These are phyloP conservation scores for Fusarium concolor DNA, from an alignment of 2,329 filamentous ascomycete genomes.

Conservation along the genomic window DNA sequence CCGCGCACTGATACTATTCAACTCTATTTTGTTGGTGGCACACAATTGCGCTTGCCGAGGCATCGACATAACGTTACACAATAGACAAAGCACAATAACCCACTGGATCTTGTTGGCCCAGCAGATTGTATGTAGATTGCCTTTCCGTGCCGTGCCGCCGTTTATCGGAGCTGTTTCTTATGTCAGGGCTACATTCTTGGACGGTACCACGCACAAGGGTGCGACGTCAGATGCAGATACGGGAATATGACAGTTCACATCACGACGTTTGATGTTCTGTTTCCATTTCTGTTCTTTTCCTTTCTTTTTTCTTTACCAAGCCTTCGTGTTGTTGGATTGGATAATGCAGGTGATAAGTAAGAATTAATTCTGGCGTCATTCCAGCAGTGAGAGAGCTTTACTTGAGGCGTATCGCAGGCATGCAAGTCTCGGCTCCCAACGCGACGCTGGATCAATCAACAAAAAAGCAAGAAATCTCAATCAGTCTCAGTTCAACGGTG, in stretches of 20 bases:
- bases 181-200: not conserved
- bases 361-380: conserved; percentile 15
- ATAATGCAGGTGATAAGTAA: not conserved
- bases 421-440: conserved; percentile 37
- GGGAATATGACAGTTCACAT: conserved; percentile 14
- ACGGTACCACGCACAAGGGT: not conserved
- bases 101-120: not conserved
- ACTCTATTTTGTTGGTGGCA: not conserved
- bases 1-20: not conserved
- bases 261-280: not conserved
- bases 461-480: conserved; percentile 8
- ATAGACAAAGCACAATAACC: not conserved
- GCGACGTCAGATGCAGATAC: conserved; percentile 5
- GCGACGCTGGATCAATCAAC: conserved; percentile 16
- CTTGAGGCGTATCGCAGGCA: not conserved
- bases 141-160: conserved; percentile 17
- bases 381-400: conserved; percentile 2
- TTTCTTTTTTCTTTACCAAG: not conserved
- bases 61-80: not conserved
- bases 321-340: not conserved
- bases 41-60: not conserved
- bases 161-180: not conserved
- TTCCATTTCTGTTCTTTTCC: conserved; percentile 1
- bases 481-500: conserved; percentile 14
- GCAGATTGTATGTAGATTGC: not conserved